Evolutionary conservation across 495 filamentous ascomycete genomes (phyloP).

Genomic region (Annulohypoxylon bovei): DNA sequence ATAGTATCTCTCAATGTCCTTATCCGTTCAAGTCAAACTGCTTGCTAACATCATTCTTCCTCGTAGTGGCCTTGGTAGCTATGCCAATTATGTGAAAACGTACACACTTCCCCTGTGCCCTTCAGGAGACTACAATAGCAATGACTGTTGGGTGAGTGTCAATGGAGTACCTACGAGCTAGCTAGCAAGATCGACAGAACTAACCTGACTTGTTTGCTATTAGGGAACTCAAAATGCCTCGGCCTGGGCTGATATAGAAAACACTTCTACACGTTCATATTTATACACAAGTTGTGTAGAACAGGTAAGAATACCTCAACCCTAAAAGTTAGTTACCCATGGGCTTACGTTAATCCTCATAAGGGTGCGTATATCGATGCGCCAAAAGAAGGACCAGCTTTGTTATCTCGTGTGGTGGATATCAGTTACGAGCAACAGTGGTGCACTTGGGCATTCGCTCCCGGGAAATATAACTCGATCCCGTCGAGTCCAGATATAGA

Average conservation of each 20-base stretch:
- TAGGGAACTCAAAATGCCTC: conserved; percentile 44
- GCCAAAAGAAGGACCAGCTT: conserved; percentile 49
- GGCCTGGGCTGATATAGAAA: conserved; percentile 53
- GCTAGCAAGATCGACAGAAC: neutral
- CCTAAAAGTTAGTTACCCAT: neutral
- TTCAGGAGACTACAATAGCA: conserved; percentile 53
- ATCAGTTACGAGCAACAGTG: conserved; percentile 62
- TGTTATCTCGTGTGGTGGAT: conserved; percentile 56
- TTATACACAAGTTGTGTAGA: conserved; percentile 60
- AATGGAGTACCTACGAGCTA: neutral
- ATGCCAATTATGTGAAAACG: conserved; percentile 58
- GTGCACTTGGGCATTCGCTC: conserved; percentile 61
- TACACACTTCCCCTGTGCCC: conserved; percentile 53
- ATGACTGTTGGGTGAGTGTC: conserved; percentile 51
- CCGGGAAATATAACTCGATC: conserved; percentile 55
- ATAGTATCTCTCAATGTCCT: neutral
- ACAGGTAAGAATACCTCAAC: conserved; percentile 34
- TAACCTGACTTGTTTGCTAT: neutral
- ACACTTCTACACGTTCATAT: conserved; percentile 52
- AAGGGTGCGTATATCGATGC: conserved; percentile 59
- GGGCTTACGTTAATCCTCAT: neutral
- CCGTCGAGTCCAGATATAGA: conserved; percentile 52
- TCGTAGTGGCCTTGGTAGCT: conserved; percentile 52
- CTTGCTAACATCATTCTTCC: neutral
- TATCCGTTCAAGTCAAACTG: neutral